A percentile compares a stretch with the other conserved stretches of the same genome.
Evolutionary conservation across 192 early-diverging fungal species (phyloP).

Genomic region (Backusella australiensis): DNA sequence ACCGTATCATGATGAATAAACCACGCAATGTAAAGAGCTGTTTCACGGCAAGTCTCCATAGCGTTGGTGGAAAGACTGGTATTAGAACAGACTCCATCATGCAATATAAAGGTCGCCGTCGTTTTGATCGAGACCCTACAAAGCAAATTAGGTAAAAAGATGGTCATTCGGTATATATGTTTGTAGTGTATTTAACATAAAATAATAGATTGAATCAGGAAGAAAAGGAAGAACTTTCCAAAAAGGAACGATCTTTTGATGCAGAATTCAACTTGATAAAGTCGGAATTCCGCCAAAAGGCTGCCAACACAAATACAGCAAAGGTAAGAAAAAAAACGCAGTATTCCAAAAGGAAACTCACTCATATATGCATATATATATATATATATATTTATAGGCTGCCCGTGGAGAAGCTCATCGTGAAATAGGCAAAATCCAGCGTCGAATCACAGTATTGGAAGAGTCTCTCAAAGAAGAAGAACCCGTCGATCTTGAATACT

Average conservation of each 20-base stretch:
- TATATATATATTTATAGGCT: too few relatives aligned
- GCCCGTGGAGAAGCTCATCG: neutral
- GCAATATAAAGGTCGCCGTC: constrained; percentile 38
- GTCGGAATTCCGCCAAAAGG: constrained; percentile 35
- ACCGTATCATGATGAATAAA: constrained; percentile 46
- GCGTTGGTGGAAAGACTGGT: constrained; percentile 52
- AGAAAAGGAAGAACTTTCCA: neutral
- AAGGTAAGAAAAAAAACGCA: neutral
- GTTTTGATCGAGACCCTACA: constrained; percentile 53
- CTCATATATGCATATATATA: too few relatives aligned
- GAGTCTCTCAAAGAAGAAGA: constrained; percentile 55
- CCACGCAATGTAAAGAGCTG: constrained; percentile 65
- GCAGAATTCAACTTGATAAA: neutral
- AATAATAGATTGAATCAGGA: neutral
- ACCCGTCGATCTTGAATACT: constrained; percentile 58
- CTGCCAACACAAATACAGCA: neutral
- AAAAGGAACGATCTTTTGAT: neutral
- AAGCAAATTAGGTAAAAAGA: constrained; percentile 32
- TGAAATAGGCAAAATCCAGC: neutral
- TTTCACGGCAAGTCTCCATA: constrained; percentile 57
- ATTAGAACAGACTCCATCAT: constrained; percentile 36
- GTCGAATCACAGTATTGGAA: neutral
- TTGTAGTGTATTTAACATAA: neutral
- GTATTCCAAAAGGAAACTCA: too few relatives aligned
- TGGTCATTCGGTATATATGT: neutral